Conservation (phyloP, 2,329 filamentous ascomycete species). For the Ustulina deusta region DNA sequence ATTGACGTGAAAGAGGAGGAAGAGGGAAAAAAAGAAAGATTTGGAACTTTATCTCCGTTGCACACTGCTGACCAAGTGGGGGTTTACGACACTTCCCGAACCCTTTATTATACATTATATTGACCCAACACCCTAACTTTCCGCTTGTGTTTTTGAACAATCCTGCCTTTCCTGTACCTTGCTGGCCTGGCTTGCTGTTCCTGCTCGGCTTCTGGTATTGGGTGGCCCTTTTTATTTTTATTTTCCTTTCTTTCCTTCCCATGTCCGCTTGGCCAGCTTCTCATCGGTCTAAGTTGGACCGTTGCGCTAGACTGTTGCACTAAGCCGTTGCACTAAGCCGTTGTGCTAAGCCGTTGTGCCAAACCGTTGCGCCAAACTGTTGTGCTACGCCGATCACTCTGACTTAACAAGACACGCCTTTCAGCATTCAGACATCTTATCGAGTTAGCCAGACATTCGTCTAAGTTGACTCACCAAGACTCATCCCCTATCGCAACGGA, state of each 20-base stretch:
- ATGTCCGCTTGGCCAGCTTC: slow-evolving; percentile 14
- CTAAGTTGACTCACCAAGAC: not conserved
- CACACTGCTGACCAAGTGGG: slow-evolving; percentile 6
- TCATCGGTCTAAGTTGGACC: not conserved
- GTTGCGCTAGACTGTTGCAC: too few species aligned
- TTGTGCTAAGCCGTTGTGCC: too few species aligned
- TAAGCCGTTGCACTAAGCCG: too few species aligned
- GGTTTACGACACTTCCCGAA: slow-evolving; percentile 6
- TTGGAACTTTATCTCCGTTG: slow-evolving; percentile 23
- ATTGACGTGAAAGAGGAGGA: slow-evolving; percentile 3
- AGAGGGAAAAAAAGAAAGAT: not conserved
- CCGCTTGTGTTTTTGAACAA: not conserved
- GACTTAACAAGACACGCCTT: not conserved
- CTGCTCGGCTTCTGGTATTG: slow-evolving; percentile 8
- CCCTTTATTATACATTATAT: slow-evolving; percentile 25
- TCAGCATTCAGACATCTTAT: slow-evolving; percentile 4
- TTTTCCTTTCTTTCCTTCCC: not conserved
- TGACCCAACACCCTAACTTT: slow-evolving; percentile 12
- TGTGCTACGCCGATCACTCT: not conserved
- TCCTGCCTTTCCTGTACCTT: slow-evolving; percentile 2
- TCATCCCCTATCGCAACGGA: not conserved
- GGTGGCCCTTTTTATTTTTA: not conserved
- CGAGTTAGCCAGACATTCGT: slow-evolving; percentile 8
- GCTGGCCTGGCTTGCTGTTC: not conserved
- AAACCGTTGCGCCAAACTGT: too few species aligned